A percentile compares a stretch with the other conserved stretches of the same genome.
Conservation (phyloP, 2,329 filamentous ascomycete species). For the Epichloe scottii region DNA sequence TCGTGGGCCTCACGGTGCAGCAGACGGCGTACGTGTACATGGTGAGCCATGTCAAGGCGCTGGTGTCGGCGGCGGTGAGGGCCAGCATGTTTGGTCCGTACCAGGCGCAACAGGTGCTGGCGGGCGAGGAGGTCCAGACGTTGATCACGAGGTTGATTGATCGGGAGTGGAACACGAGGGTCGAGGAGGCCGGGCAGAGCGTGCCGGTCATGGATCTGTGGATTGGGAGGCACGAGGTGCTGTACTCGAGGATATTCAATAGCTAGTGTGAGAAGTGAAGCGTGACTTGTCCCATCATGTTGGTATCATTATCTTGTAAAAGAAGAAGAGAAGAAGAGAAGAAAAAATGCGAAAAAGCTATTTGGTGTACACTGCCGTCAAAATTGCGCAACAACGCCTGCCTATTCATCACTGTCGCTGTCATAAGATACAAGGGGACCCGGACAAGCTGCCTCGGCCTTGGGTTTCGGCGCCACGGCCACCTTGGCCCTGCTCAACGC, state of each 20-base stretch:
- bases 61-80: constrained; percentile 64
- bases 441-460: constrained; percentile 36
- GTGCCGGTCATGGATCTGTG: constrained; percentile 72
- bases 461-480: constrained; percentile 40
- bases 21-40: constrained; percentile 66
- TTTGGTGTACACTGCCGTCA: constrained; percentile 1
- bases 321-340: constrained; percentile 2
- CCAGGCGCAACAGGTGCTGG: constrained; percentile 62
- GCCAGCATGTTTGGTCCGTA: constrained; percentile 72
- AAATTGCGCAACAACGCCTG: background rate
- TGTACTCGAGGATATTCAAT: constrained; percentile 82
- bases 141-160: constrained; percentile 46
- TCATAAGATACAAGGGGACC: constrained; percentile 80
- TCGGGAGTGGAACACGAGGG: constrained; percentile 42
- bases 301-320: constrained; percentile 20
- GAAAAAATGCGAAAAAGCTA: background rate
- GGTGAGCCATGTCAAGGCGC: constrained; percentile 62
- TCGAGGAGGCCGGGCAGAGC: constrained; percentile 60
- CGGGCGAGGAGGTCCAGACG: constrained; percentile 42
- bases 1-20: constrained; percentile 46
- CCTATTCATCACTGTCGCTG: constrained; percentile 65
- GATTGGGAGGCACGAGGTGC: constrained; percentile 68
- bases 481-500: constrained; percentile 53
- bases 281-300: constrained; percentile 2
- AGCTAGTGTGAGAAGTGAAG: constrained; percentile 34